A percentile compares a stretch with the other conserved stretches of the same genome.
These are phyloP conservation scores for Escallonia herrerae DNA, from an alignment of 129 eudicot genomes.

Conservation along the genomic window DNA sequence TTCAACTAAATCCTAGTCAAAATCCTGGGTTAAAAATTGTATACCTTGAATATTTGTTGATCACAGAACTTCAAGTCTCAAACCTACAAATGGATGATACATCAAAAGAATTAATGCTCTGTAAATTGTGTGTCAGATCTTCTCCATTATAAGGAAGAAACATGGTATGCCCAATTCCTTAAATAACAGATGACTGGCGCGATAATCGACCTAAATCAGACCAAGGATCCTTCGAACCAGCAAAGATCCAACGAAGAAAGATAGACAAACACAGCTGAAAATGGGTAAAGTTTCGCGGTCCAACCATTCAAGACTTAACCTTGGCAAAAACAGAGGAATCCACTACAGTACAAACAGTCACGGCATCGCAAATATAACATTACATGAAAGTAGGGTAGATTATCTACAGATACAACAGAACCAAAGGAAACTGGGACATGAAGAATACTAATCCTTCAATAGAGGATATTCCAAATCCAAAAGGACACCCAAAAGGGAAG, in stretches of 20 bases:
- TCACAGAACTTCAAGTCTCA: constrained; percentile 24
- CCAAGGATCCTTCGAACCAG: background rate
- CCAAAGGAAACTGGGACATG: constrained; percentile 24
- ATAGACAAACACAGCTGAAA: background rate
- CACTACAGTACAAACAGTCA: no score
- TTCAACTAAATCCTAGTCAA: background rate
- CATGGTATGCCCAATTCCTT: no score
- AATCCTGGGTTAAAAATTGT: background rate
- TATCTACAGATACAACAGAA: constrained; percentile 7
- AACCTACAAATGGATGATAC: constrained; percentile 27
- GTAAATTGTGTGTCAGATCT: no score
- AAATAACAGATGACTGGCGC: no score
- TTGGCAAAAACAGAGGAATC: no score
- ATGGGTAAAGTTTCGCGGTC: no score
- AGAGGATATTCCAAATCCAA: constrained; percentile 41
- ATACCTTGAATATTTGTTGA: constrained; percentile 28
- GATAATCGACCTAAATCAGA: no score
- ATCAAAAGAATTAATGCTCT: no score
- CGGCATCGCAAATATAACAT: no score
- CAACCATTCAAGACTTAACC: no score
- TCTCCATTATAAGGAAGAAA: no score
- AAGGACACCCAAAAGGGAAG: constrained; percentile 21
- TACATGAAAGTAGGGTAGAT: no score
- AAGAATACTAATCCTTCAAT: constrained; percentile 34
- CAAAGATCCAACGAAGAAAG: background rate